These are phyloP conservation scores for Saussurea involucrata DNA, from an alignment of 129 eudicot species.

Conservation along the genomic window DNA sequence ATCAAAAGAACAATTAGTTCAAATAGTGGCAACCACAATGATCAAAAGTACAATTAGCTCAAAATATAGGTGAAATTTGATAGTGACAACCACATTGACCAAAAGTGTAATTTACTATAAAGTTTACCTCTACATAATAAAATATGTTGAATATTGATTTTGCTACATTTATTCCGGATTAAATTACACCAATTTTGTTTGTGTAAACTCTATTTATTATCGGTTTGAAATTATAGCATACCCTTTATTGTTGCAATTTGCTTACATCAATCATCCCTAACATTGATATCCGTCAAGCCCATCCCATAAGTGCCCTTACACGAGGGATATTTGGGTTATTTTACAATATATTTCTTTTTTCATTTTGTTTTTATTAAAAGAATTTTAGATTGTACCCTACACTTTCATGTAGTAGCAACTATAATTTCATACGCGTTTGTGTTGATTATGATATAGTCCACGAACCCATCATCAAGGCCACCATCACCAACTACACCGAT, in stretches of 20 bases:
- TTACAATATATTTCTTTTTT: too few relatives aligned
- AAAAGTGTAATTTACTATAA: too few relatives aligned
- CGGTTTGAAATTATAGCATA: too few relatives aligned
- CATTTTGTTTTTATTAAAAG: too few relatives aligned
- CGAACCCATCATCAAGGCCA: constrained; percentile 23
- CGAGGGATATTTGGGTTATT: background rate
- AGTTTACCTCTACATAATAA: too few relatives aligned
- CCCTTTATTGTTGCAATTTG: background rate
- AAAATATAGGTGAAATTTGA: too few relatives aligned
- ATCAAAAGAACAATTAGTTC: too few relatives aligned
- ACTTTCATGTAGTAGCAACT: background rate
- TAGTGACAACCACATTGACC: too few relatives aligned
- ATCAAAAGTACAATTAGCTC: too few relatives aligned
- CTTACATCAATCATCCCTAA: background rate
- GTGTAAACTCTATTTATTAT: background rate
- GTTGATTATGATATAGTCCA: constrained; percentile 1
- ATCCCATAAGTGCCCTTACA: background rate
- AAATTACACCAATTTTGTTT: background rate
- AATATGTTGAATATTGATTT: background rate
- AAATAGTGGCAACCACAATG: too few relatives aligned
- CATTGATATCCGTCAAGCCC: background rate
- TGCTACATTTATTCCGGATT: background rate
- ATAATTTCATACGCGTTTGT: background rate
- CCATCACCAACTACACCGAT: constrained; percentile 35
- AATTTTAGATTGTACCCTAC: background rate